Evolutionary conservation across 1,284 basidiomycete genomes (phyloP).

Genomic region (Dichomitus squalens): DNA sequence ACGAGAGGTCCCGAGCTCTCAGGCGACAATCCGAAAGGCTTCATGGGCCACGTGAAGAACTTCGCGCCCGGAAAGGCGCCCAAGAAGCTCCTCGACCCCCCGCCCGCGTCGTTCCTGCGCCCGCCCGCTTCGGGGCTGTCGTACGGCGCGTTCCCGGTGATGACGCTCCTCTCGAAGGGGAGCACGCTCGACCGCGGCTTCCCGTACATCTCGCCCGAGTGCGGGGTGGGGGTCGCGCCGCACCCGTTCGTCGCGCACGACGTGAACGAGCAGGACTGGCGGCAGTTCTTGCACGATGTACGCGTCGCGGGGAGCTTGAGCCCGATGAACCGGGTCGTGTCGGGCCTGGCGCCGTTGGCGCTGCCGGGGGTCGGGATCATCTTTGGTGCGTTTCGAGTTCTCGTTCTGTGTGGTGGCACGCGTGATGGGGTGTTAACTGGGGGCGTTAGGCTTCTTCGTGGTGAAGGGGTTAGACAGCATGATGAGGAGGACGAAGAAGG

Average conservation of each 20-base stretch:
- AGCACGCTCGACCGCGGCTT: constrained; percentile 24
- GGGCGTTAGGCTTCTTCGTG: constrained; percentile 1
- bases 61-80: constrained; percentile 15
- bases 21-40: constrained; percentile 7
- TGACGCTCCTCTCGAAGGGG: constrained; percentile 18
- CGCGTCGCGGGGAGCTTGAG: constrained; percentile 19
- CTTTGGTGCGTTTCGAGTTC: not conserved
- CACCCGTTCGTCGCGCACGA: constrained; percentile 46
- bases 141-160: constrained; percentile 22
- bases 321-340: constrained; percentile 15
- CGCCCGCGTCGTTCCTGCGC: constrained; percentile 25
- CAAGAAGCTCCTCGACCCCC: constrained; percentile 18
- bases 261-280: constrained; percentile 44
- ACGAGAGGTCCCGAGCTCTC: constrained; percentile 7
- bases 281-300: constrained; percentile 26
- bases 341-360: constrained; percentile 15
- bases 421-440: too few relatives aligned
- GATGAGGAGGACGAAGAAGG: constrained; percentile 15
- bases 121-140: constrained; percentile 13
- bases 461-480: constrained; percentile 13
- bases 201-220: constrained; percentile 15
- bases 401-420: not conserved
- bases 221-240: constrained; percentile 14
- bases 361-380: constrained; percentile 12
- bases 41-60: constrained; percentile 9